Percentiles rank a stretch among this genome's conserved stretches.
These are phyloP conservation scores for Lolium rigidum DNA, from an alignment of 176 grass and related monocot species.

Conservation along the genomic window DNA sequence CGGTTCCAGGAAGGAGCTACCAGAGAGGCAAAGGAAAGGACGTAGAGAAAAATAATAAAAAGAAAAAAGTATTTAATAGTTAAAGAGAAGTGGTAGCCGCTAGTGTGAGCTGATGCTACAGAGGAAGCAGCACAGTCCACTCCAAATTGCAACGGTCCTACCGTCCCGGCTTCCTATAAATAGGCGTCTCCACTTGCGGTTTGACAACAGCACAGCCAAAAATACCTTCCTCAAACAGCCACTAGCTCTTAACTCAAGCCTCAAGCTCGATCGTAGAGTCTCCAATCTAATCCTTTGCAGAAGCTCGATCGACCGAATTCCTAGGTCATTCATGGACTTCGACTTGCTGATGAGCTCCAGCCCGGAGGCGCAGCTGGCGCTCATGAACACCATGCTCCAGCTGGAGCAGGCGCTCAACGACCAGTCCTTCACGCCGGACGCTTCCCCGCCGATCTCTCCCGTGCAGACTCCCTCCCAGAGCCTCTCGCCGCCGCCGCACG, in stretches of 20 bases:
- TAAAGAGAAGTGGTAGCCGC: not conserved
- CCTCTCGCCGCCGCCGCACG: constrained; percentile 47
- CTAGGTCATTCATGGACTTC: constrained; percentile 53
- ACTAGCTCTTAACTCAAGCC: not conserved
- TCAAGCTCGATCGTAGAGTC: not conserved
- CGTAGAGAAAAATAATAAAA: not conserved
- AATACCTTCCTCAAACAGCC: constrained; percentile 47
- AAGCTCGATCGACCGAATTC: not conserved
- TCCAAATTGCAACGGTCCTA: constrained; percentile 12
- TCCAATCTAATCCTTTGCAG: not conserved
- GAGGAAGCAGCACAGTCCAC: constrained; percentile 47
- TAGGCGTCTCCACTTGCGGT: constrained; percentile 47
- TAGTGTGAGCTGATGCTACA: constrained; percentile 40
- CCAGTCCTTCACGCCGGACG: constrained; percentile 19
- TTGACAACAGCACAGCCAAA: constrained; percentile 37
- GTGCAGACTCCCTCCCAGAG: constrained; percentile 17
- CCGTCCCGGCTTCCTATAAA: constrained; percentile 59
- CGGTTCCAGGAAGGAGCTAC: constrained; percentile 36
- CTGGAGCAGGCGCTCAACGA: constrained; percentile 62
- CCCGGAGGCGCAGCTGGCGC: constrained; percentile 75
- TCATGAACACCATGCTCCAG: constrained; percentile 90
- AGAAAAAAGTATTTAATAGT: not conserved
- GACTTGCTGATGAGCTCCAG: constrained; percentile 67
- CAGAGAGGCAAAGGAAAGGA: constrained; percentile 16
- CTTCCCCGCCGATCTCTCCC: constrained; percentile 54